A percentile compares a stretch with the other conserved stretches of the same genome.
Evolutionary conservation across 495 filamentous ascomycete species (phyloP).

Genomic region (Acidomyces sp.): DNA sequence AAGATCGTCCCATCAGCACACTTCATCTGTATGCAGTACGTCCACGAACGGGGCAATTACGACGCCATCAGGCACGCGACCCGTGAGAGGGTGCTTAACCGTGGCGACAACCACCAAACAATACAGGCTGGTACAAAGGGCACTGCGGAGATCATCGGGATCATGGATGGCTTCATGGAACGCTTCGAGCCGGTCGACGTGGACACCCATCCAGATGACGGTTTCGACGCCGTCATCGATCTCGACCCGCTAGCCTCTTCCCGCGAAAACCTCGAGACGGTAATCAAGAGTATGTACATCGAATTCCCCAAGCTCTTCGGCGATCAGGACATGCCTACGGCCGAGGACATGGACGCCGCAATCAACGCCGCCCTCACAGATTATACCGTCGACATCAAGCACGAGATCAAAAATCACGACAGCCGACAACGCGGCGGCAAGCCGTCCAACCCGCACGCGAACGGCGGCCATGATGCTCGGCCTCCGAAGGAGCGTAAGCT

Average conservation of each 20-base stretch:
- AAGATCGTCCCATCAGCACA: constrained; percentile 44
- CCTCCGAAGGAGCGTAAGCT: constrained; percentile 39
- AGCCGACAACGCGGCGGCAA: constrained; percentile 8
- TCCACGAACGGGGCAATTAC: constrained; percentile 54
- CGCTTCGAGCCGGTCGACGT: constrained; percentile 70
- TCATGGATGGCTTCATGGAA: constrained; percentile 87
- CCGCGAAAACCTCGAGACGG: constrained; percentile 71
- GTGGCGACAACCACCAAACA: constrained; percentile 95
- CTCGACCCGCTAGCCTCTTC: constrained; percentile 66
- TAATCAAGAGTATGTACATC: constrained; percentile 53
- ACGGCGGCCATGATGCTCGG: constrained; percentile 6
- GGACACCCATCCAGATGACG: constrained; percentile 50
- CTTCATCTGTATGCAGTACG: constrained; percentile 85
- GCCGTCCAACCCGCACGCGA: background rate
- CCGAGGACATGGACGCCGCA: constrained; percentile 66
- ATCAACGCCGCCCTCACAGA: constrained; percentile 62
- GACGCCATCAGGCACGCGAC: constrained; percentile 61
- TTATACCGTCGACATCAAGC: constrained; percentile 63
- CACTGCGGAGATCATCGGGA: constrained; percentile 56
- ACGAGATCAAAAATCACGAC: constrained; percentile 45
- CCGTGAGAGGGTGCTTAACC: constrained; percentile 60
- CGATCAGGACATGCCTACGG: constrained; percentile 47
- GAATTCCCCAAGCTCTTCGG: constrained; percentile 61
- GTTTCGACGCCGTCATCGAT: constrained; percentile 72
- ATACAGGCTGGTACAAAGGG: constrained; percentile 69